A percentile compares a stretch with the other conserved stretches of the same genome.
Conservation (phyloP, 345 rosid genomes). For the Lepidium aucheri region DNA sequence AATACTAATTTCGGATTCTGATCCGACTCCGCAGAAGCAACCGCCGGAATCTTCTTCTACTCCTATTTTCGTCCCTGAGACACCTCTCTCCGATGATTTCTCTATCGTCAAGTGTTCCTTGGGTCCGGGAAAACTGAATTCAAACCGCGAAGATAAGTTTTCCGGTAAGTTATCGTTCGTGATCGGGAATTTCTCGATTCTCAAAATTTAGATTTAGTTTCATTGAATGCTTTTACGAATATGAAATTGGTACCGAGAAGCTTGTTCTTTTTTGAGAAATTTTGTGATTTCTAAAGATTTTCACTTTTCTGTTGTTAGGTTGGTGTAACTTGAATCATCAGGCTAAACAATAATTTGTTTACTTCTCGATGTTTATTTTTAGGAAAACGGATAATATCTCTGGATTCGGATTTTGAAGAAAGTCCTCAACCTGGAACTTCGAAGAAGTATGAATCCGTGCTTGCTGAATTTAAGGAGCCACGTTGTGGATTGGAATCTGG, state of each 20-base stretch:
- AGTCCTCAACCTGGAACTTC: conserved; percentile 24
- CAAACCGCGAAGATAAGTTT: conserved; percentile 15
- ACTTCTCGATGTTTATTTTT: not conserved
- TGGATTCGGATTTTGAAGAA: conserved; percentile 70
- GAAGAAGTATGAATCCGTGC: conserved; percentile 22
- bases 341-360: not conserved
- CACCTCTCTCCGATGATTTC: conserved; percentile 46
- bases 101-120: conserved; percentile 34
- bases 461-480: conserved; percentile 20
- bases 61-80: conserved; percentile 52
- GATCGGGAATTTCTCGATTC: not conserved
- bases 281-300: not conserved
- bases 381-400: conserved; percentile 50
- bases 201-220: not conserved
- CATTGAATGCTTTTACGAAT: not conserved
- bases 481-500: conserved; percentile 18
- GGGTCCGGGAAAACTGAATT: conserved; percentile 17
- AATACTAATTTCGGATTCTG: conserved; percentile 23
- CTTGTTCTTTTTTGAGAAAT: not conserved
- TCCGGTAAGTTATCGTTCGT: conserved; percentile 30
- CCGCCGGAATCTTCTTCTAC: conserved; percentile 23
- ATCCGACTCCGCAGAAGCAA: conserved; percentile 32
- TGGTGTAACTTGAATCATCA: not conserved
- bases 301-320: not conserved
- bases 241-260: not conserved